These are phyloP conservation scores for Flaveria trinervia DNA, from an alignment of 129 eudicot species.

Conservation along the genomic window DNA sequence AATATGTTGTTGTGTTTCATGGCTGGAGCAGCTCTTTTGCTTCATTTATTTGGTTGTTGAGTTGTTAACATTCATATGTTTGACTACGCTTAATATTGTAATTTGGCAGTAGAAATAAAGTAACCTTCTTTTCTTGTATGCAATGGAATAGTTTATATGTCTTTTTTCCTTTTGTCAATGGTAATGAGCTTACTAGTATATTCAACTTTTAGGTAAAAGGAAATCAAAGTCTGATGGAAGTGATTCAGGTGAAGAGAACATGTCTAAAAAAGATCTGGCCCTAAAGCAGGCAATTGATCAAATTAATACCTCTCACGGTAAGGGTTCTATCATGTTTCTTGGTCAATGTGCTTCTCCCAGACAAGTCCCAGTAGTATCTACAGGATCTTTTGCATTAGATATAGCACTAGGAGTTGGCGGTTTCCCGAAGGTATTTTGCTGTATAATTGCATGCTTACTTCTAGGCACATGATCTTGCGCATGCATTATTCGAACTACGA, in stretches of 20 bases:
- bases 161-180: not conserved
- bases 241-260: slow-evolving; percentile 80
- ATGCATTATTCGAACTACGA: not conserved
- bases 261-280: slow-evolving; percentile 88
- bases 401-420: slow-evolving; percentile 92
- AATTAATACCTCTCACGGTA: slow-evolving; percentile 79
- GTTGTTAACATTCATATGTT: not conserved
- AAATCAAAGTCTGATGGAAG: slow-evolving; percentile 68
- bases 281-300: slow-evolving; percentile 87
- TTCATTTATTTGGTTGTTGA: not conserved
- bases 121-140: not conserved
- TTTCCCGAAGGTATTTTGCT: slow-evolving; percentile 72
- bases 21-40: not conserved
- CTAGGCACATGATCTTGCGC: not conserved
- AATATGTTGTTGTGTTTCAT: not conserved
- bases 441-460: slow-evolving; percentile 4
- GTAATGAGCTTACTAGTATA: slow-evolving; percentile 13
- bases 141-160: not conserved
- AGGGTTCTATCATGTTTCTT: slow-evolving; percentile 97
- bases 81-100: not conserved
- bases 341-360: slow-evolving; percentile 63
- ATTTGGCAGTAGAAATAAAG: not conserved
- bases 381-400: slow-evolving; percentile 90
- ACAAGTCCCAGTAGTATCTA: slow-evolving; percentile 84
- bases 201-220: slow-evolving; percentile 56